Evolutionary conservation across 2,329 filamentous ascomycete genomes (phyloP), one percentile per base, ranked within the genome.

Genomic region (Madurella fahalii): DNA sequence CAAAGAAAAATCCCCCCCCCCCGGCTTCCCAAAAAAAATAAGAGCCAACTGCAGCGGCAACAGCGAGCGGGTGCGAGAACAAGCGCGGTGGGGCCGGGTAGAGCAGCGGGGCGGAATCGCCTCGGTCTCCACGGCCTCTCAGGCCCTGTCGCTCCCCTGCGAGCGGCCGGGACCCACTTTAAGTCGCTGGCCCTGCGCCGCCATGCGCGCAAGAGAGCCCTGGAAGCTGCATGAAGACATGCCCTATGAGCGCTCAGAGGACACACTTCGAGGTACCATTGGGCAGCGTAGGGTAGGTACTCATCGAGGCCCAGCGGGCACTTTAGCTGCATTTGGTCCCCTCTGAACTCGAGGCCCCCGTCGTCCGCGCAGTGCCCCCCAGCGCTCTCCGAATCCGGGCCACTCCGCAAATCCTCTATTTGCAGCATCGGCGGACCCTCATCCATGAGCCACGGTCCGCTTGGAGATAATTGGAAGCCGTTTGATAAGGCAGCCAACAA

Each of bases 171-270:
- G 4, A 34, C 40, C 40, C 40, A 31, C 55, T 49, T 49, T 48
- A 53, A 52, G 47, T 54, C 63, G 60, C 65, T 64, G 68, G 63
- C 64, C 62, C 67, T 75, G 74, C 74, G 73, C 73, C 72, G 72
- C 74, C 66, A 71, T 74, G 69, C 69, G 65, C 64, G 69, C 67
- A 71, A 70, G 56, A 52, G 57, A 61, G 63, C 68, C 67, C 70
- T 67, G 66, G 69, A 67, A 65, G 62, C 61, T 73, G 72, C 72
- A 74, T 70, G 67, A 65, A 60, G 61, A 56, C 63, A 71, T 62
- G 65, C 66, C 72, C 72, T 74, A 74, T 74, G 63, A 70, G 69
- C 68, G 63, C 52, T 49, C 63, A 57, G 65, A 65, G 59, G 62
- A 47, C 65, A 57, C 60, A 60, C 61, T 65, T 67, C 53, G 53